A percentile compares a stretch with the other conserved stretches of the same genome.
Evolutionary conservation across 768 basidiomycete species (phyloP).

Genomic region (Ramaria rubella): DNA sequence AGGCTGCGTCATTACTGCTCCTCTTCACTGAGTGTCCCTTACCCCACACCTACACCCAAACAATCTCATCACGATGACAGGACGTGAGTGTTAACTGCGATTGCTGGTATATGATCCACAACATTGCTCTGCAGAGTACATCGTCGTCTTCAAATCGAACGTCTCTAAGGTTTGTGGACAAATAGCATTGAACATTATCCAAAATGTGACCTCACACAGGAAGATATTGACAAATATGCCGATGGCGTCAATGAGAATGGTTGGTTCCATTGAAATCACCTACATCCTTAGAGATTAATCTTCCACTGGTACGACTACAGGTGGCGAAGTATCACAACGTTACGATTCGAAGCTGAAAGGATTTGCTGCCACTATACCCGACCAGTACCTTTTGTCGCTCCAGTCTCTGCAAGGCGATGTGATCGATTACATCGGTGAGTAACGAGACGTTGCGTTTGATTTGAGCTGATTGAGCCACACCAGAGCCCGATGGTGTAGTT

Average conservation of each 20-base stretch:
- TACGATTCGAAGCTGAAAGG: conserved; percentile 39
- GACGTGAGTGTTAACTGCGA: too few relatives aligned
- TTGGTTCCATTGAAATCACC: conserved; percentile 16
- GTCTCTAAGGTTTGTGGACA: conserved; percentile 22
- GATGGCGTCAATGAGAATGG: conserved; percentile 34
- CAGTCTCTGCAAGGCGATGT: conserved; percentile 25
- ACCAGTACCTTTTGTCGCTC: conserved; percentile 26
- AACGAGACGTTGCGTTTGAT: neutral
- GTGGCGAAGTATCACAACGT: conserved; percentile 37
- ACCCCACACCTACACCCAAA: too few relatives aligned
- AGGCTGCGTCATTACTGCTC: too few relatives aligned
- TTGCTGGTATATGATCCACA: too few relatives aligned
- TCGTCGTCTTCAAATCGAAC: conserved; percentile 48
- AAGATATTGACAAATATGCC: conserved; percentile 37
- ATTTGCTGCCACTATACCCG: conserved; percentile 37
- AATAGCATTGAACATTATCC: neutral
- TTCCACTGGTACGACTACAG: conserved; percentile 18
- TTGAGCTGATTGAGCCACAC: neutral
- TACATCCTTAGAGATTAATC: neutral
- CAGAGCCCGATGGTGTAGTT: conserved; percentile 40
- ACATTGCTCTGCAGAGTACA: conserved; percentile 39
- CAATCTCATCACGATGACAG: too few relatives aligned
- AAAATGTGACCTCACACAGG: conserved; percentile 16
- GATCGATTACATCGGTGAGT: conserved; percentile 44
- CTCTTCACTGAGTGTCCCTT: too few relatives aligned